Percentiles rank a stretch among this genome's conserved stretches.
These are phyloP conservation scores for Graphilbum fragrans DNA, from an alignment of 2,329 filamentous ascomycete genomes.

Conservation along the genomic window DNA sequence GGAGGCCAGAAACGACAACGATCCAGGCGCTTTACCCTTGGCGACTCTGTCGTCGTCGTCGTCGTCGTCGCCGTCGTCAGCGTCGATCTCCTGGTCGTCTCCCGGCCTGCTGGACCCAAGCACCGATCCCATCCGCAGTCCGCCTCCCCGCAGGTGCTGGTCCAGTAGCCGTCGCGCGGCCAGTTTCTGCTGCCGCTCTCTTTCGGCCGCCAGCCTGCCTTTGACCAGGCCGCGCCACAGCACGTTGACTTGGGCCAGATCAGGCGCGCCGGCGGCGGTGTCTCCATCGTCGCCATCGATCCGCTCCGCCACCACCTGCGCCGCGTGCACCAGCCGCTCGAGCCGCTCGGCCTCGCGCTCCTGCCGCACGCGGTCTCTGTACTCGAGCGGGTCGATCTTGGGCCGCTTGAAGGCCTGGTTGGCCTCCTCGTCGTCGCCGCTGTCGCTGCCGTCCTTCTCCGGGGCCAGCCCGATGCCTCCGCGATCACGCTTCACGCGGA, in stretches of 20 bases:
- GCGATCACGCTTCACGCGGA: constrained; percentile 66
- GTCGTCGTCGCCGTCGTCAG: constrained; percentile 58
- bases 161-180: constrained; percentile 38
- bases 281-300: constrained; percentile 29
- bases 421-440: constrained; percentile 40
- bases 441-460: constrained; percentile 64
- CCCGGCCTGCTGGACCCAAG: neutral
- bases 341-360: constrained; percentile 57
- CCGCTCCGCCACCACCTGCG: constrained; percentile 72
- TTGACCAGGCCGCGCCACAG: constrained; percentile 69
- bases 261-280: constrained; percentile 38
- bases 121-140: neutral
- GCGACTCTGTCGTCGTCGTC: constrained; percentile 75
- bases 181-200: constrained; percentile 51
- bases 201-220: constrained; percentile 56
- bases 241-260: constrained; percentile 43
- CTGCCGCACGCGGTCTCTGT: constrained; percentile 56
- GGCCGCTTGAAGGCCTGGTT: constrained; percentile 16
- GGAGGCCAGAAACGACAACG: constrained; percentile 12
- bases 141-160: constrained; percentile 3
- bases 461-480: constrained; percentile 58
- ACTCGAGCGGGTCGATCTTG: constrained; percentile 51
- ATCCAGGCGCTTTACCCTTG: constrained; percentile 54
- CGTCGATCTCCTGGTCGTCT: too few species aligned
- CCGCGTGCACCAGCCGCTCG: constrained; percentile 61